Evolutionary conservation across 768 basidiomycete species (phyloP).

Genomic region (Leucosporidium yakuticum): DNA sequence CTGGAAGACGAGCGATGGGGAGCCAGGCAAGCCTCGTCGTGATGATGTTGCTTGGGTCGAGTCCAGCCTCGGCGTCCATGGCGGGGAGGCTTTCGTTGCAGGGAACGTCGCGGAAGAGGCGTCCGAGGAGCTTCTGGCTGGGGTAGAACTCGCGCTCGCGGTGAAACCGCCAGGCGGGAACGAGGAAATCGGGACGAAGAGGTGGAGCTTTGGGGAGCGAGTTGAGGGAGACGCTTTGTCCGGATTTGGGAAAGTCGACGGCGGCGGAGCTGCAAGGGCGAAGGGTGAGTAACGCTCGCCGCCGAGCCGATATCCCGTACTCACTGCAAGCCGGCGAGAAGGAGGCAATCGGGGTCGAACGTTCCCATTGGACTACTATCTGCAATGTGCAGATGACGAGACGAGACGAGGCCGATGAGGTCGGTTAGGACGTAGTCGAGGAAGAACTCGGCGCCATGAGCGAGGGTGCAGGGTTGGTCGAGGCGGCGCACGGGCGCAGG

Average conservation of each 20-base stretch:
- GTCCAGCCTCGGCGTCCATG: neutral
- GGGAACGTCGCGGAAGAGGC: conserved; percentile 18
- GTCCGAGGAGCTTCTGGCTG: conserved; percentile 17
- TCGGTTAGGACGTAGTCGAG: conserved; percentile 16
- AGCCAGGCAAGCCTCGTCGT: neutral
- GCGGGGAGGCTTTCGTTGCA: neutral
- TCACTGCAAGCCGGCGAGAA: conserved; percentile 13
- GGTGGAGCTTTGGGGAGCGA: conserved; percentile 5
- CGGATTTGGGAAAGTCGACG: conserved; percentile 25
- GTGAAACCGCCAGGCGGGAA: neutral
- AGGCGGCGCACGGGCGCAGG: neutral
- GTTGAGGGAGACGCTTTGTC: neutral
- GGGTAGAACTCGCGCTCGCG: neutral
- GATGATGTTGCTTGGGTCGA: conserved; percentile 9
- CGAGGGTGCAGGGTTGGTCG: conserved; percentile 7
- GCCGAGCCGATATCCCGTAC: neutral
- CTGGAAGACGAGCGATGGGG: neutral
- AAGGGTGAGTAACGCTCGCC: neutral
- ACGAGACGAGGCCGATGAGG: conserved; percentile 9
- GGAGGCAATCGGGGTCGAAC: neutral
- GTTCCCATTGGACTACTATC: conserved; percentile 1
- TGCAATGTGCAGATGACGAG: conserved; percentile 12
- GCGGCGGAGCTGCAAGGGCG: conserved; percentile 7
- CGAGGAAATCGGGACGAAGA: conserved; percentile 15
- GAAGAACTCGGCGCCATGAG: conserved; percentile 17